Conservation (phyloP, 495 filamentous ascomycete genomes). For the Pyronema domesticum region DNA sequence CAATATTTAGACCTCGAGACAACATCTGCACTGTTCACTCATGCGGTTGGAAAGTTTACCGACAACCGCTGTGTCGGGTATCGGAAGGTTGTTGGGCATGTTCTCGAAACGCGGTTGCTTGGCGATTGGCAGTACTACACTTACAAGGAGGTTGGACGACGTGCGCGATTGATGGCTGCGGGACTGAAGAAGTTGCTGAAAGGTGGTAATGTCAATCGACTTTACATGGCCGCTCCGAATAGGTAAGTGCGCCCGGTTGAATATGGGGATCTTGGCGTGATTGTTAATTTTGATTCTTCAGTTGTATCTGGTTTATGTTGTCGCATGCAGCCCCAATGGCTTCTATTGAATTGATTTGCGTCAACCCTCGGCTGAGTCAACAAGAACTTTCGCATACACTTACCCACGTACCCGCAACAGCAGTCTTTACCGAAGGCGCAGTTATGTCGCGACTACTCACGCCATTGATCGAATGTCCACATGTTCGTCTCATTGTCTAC, state of each 20-base stretch:
- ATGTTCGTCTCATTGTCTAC: slow-evolving; percentile 11
- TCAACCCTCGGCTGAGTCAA: slow-evolving; percentile 8
- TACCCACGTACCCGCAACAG: slow-evolving; percentile 6
- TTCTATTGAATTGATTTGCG: slow-evolving; percentile 7
- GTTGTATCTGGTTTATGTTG: slow-evolving; percentile 12
- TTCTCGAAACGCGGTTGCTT: slow-evolving; percentile 3
- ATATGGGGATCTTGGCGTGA: neutral
- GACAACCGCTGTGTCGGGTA: slow-evolving; percentile 10
- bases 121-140: slow-evolving; percentile 16
- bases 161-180: slow-evolving; percentile 1
- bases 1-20: slow-evolving; percentile 3
- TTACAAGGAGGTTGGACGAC: slow-evolving; percentile 9
- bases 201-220: slow-evolving; percentile 1
- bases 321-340: slow-evolving; percentile 10
- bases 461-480: slow-evolving; percentile 11
- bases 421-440: slow-evolving; percentile 13
- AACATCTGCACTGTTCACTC: slow-evolving; percentile 6
- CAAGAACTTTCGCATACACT: slow-evolving; percentile 8
- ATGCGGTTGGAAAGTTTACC: slow-evolving; percentile 4
- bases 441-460: slow-evolving; percentile 5
- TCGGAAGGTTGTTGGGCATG: slow-evolving; percentile 5
- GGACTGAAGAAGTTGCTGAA: slow-evolving; percentile 2
- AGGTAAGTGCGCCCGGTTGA: slow-evolving; percentile 3
- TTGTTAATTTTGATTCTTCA: neutral
- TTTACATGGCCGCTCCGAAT: slow-evolving; percentile 15